Conservation (phyloP, 2,329 filamentous ascomycete species). For the Sporothrix curviconia region DNA sequence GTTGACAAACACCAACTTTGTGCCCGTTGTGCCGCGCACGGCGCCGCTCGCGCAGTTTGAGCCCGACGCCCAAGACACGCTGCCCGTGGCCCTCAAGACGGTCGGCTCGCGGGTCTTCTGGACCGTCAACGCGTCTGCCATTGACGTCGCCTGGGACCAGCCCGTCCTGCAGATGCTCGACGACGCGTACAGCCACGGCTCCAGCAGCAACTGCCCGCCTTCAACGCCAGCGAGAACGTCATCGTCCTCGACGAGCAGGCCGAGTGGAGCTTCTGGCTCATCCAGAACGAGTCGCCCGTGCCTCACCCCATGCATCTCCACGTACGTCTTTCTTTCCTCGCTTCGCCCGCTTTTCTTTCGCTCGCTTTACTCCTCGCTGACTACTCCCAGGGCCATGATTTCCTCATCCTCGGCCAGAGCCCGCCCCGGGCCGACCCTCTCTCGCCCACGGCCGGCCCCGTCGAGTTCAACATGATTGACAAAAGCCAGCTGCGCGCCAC, state of each 20-base stretch:
- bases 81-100: conserved; percentile 12
- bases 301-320: conserved; percentile 25
- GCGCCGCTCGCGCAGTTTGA: conserved; percentile 16
- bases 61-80: conserved; percentile 11
- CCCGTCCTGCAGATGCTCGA: conserved; percentile 31
- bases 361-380: neutral
- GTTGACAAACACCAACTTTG: conserved; percentile 16
- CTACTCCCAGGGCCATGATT: conserved; percentile 22
- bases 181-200: conserved; percentile 18
- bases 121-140: conserved; percentile 24
- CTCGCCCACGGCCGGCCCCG: conserved; percentile 15
- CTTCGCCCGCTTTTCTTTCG: neutral
- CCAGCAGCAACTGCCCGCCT: neutral
- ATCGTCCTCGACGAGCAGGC: neutral
- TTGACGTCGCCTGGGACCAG: conserved; percentile 32
- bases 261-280: conserved; percentile 29
- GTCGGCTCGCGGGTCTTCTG: conserved; percentile 31
- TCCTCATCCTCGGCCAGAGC: conserved; percentile 23
- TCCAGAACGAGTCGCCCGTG: conserved; percentile 24
- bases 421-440: conserved; percentile 31
- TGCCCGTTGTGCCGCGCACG: conserved; percentile 18
- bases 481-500: conserved; percentile 24
- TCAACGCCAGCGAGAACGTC: neutral
- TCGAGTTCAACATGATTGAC: conserved; percentile 27
- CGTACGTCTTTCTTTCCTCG: conserved; percentile 15